Evolutionary conservation across 768 basidiomycete genomes (phyloP), one percentile per base, ranked within the genome.

Genomic region (Kwoniella sp.): DNA sequence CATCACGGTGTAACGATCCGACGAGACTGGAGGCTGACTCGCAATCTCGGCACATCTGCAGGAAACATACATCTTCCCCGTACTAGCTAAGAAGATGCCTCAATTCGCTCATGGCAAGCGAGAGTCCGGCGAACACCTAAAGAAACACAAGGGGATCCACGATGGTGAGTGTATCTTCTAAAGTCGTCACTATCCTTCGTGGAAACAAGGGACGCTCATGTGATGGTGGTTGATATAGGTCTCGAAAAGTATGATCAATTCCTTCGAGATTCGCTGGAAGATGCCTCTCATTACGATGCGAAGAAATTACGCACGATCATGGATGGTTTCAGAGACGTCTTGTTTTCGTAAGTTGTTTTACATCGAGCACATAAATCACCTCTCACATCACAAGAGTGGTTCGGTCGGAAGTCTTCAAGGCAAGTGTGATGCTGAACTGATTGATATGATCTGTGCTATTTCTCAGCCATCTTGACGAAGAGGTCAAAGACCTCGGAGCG

Each of bases 11-110:
- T n/a, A n/a, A n/a, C n/a, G n/a, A n/a, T n/a, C n/a, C n/a, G n/a
- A n/a, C n/a, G n/a, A n/a, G 46, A 19, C 46, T 17, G 19, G 19
- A 8, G 46, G 22, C 5, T 19, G 17, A 47, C 27, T 54, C 21
- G 58, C n/a, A n/a, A n/a, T n/a, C n/a, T n/a, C n/a, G n/a, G n/a
- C n/a, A n/a, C n/a, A 13, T 19, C 22, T 40, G n/a, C 51, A 78
- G 68, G 80, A 81, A 68, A 69, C 69, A 47, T 72, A 80, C 64
- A 79, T 81, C 61, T 81, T 81, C 67, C 80, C 79, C 1, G 63
- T 80, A 0, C 63, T 81, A 26, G 76, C 73, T 9, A 71, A 71
- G 68, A 73, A 76, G 52, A 79, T 81, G 80, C 80, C 80, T 0
- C 78, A 80, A 57, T 81, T 81, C 70, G 71, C 73, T 36, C 67